phyloP scores from a whole-genome alignment of 2,329 filamentous ascomycete genomes.

The Ophiocordyceps camponoti-saundersi region DNA sequence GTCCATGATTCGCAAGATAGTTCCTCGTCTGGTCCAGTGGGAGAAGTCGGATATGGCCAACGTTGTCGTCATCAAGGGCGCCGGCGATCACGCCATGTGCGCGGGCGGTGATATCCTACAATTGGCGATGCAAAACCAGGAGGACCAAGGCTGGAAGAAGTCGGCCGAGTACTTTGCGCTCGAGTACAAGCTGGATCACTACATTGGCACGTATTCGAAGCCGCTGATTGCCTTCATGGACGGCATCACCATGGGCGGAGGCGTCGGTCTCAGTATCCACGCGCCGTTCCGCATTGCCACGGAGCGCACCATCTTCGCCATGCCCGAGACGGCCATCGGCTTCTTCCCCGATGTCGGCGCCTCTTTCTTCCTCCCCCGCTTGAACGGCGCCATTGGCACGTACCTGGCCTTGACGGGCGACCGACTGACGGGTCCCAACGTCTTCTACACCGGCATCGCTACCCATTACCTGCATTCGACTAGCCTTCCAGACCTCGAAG shows the following conservation, averaged over 20 bases:
- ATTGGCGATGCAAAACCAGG: slow-evolving; percentile 57
- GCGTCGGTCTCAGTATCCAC: slow-evolving; percentile 85
- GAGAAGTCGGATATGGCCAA: slow-evolving; percentile 88
- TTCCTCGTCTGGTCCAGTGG: slow-evolving; percentile 82
- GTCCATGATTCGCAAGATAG: slow-evolving; percentile 91
- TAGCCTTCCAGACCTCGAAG: slow-evolving; percentile 62
- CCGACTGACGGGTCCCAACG: slow-evolving; percentile 63
- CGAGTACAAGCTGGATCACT: slow-evolving; percentile 92
- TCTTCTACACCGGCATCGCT: slow-evolving; percentile 79
- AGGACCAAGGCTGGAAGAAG: slow-evolving; percentile 51
- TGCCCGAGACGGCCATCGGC: slow-evolving; percentile 96
- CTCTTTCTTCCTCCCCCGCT: slow-evolving; percentile 83
- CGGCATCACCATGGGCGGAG: slow-evolving; percentile 95
- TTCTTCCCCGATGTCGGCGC: slow-evolving; percentile 98
- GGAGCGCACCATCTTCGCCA: slow-evolving; percentile 87
- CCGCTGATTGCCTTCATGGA: slow-evolving; percentile 95
- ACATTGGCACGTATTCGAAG: slow-evolving; percentile 85
- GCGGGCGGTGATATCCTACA: slow-evolving; percentile 80
- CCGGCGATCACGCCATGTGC: slow-evolving; percentile 73
- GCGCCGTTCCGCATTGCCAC: slow-evolving; percentile 94
- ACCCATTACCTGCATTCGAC: slow-evolving; percentile 95
- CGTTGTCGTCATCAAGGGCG: slow-evolving; percentile 80
- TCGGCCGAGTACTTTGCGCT: slow-evolving; percentile 79
- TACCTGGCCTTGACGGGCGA: slow-evolving; percentile 90
- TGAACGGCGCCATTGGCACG: slow-evolving; percentile 74